Evolutionary conservation across 2,329 filamentous ascomycete species (phyloP), one percentile per base, ranked within the genome.

Genomic region (Sporothrix inflata): DNA sequence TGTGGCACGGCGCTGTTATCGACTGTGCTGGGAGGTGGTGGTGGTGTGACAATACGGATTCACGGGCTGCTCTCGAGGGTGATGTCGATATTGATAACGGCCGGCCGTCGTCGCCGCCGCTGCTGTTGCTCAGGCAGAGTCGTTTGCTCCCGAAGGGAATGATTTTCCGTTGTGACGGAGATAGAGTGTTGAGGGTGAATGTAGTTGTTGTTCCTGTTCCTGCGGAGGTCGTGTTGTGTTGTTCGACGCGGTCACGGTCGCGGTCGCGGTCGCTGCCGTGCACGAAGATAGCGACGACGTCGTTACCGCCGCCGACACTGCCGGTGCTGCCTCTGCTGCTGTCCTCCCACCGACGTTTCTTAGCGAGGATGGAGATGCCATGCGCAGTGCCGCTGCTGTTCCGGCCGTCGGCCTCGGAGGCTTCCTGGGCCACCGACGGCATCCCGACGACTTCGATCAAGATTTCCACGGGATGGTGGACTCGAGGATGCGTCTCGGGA

Each of bases 1-100:
- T 87, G 80, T 92, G 89, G 79, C 91, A 93, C 0, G 90, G 85
- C 6, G 75, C 61, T 38, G 42, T 70, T 27, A 42, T 11, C 4
- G 45, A 71, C 19, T 73, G 69, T 21, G 70, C 75, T 47, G 74
- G 57, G 73, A 67, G 27, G 75, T 69, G 47, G 74, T 51, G 74
- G 38, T 65, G 71, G 42, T 49, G 49, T 71, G 45, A 53, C 5
- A 6, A 11, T 66, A 53, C 21, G 49, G 69, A n/a, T 38, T 57
- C 27, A 40, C 42, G 61, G n/a, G 3, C 21, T 38, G 38, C 9
- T 16, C 19, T 51, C 16, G 55, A 40, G 8, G 69, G 42, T 16
- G 55, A 55, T 7, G 69, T 34, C 4, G 69, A 60, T 19, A 38
- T 63, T 47, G 68, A 60, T 16, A 57, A 42, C 38, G 40, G 42